phyloP scores from a whole-genome alignment of 2,329 filamentous ascomycete species.

The Cyanodermella asteris region DNA sequence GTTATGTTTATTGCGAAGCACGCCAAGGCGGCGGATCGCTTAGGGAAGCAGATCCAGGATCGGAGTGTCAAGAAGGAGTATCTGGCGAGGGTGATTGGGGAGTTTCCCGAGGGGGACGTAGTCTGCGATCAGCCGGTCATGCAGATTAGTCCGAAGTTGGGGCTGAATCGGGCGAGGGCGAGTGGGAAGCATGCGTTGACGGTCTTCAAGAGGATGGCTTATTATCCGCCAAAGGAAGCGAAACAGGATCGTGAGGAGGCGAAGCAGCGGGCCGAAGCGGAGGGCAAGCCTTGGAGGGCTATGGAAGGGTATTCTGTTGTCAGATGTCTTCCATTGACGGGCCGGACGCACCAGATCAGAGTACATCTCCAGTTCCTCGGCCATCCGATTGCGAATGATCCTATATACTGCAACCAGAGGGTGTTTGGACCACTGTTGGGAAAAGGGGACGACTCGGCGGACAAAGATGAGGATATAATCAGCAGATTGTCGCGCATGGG shows the following conservation, averaged over 20 bases:
- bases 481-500: constrained; percentile 71
- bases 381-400: constrained; percentile 90
- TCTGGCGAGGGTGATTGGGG: constrained; percentile 69
- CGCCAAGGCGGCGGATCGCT: constrained; percentile 50
- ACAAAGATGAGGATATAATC: constrained; percentile 78
- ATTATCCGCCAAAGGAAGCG: constrained; percentile 42
- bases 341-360: constrained; percentile 80
- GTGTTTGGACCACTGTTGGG: constrained; percentile 76
- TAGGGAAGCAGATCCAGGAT: constrained; percentile 54
- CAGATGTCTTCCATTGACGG: constrained; percentile 78
- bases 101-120: constrained; percentile 78
- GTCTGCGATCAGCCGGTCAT: constrained; percentile 88
- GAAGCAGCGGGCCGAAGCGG: constrained; percentile 8
- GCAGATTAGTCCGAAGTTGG: constrained; percentile 83
- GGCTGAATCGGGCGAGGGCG: constrained; percentile 80
- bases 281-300: constrained; percentile 8
- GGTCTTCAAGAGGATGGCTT: constrained; percentile 80
- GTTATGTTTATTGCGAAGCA: constrained; percentile 97
- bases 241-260: constrained; percentile 9
- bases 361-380: constrained; percentile 90
- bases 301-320: constrained; percentile 74
- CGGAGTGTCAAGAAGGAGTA: constrained; percentile 90
- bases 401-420: constrained; percentile 84
- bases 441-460: constrained; percentile 39
- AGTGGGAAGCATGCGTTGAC: constrained; percentile 79